Conservation (phyloP, 1,284 basidiomycete genomes). For the Cryptococcus sp. region DNA sequence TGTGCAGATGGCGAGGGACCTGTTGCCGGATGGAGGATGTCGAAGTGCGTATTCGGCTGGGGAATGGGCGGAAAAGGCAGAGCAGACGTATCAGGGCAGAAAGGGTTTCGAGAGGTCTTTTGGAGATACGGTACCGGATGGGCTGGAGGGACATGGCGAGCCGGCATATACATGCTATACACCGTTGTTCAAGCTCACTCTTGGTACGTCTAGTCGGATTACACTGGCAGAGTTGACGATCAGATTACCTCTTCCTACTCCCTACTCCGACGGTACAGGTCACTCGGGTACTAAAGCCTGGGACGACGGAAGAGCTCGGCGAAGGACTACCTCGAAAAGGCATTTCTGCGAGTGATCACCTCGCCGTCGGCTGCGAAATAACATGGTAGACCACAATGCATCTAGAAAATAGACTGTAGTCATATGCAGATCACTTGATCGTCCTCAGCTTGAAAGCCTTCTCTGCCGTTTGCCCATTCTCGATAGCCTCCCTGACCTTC, state of each 20-base stretch:
- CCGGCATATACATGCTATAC: slow-evolving; percentile 52
- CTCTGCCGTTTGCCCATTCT: not conserved
- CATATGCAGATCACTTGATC: not conserved
- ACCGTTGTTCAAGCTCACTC: slow-evolving; percentile 63
- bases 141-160: slow-evolving; percentile 50
- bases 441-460: slow-evolving; percentile 3
- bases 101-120: slow-evolving; percentile 42
- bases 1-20: slow-evolving; percentile 50
- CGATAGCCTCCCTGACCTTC: not conserved
- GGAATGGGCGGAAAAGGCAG: slow-evolving; percentile 50
- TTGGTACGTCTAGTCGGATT: slow-evolving; percentile 53
- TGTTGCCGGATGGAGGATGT: slow-evolving; percentile 17
- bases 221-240: not conserved
- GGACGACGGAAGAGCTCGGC: slow-evolving; percentile 57
- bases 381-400: slow-evolving; percentile 9
- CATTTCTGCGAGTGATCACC: slow-evolving; percentile 80
- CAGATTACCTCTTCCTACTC: slow-evolving; percentile 77
- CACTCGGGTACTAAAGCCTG: slow-evolving; percentile 61
- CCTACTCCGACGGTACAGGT: slow-evolving; percentile 51
- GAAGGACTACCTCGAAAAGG: slow-evolving; percentile 72
- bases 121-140: slow-evolving; percentile 50
- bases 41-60: slow-evolving; percentile 54
- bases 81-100: slow-evolving; percentile 52
- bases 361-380: slow-evolving; percentile 57
- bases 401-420: not conserved